Percentiles rank a stretch among this genome's conserved stretches.
These are phyloP conservation scores for Coniferiporia sulphurascens DNA, from an alignment of 1,284 basidiomycete genomes.

Conservation along the genomic window DNA sequence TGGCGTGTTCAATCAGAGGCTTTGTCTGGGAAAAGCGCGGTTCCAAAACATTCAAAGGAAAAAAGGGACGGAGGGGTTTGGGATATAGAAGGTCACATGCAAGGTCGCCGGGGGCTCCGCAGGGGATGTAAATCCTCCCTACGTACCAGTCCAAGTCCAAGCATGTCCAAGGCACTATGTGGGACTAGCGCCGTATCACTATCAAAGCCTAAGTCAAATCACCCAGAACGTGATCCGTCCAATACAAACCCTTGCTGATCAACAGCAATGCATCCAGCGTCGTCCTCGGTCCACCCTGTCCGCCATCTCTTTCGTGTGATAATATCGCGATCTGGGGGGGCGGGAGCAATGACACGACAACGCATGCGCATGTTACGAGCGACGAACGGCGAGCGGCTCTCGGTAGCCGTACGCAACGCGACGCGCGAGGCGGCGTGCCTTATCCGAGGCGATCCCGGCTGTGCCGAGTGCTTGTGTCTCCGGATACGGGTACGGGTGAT, in stretches of 20 bases:
- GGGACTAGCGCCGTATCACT: not conserved
- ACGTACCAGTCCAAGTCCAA: not conserved
- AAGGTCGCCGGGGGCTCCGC: not conserved
- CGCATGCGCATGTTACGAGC: not conserved
- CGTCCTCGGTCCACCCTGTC: not conserved
- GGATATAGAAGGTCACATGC: not conserved
- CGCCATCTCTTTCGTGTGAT: not conserved
- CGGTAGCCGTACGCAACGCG: no score
- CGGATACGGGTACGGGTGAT: not conserved
- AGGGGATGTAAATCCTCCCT: not conserved
- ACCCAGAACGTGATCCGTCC: not conserved
- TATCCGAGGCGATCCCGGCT: not conserved
- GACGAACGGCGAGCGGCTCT: no score
- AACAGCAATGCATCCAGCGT: not conserved
- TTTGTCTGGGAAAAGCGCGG: not conserved
- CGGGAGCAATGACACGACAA: not conserved
- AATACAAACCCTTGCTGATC: not conserved
- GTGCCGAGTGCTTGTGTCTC: not conserved
- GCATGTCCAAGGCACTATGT: no score
- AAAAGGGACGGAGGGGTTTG: not conserved
- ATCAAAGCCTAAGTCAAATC: not conserved
- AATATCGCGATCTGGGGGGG: no score
- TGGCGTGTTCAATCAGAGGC: not conserved
- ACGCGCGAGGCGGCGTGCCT: not conserved
- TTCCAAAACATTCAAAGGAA: not conserved